These are phyloP conservation scores for Acanthamoeba triangularis DNA, from an alignment of 208 protist species.

Conservation along the genomic window DNA sequence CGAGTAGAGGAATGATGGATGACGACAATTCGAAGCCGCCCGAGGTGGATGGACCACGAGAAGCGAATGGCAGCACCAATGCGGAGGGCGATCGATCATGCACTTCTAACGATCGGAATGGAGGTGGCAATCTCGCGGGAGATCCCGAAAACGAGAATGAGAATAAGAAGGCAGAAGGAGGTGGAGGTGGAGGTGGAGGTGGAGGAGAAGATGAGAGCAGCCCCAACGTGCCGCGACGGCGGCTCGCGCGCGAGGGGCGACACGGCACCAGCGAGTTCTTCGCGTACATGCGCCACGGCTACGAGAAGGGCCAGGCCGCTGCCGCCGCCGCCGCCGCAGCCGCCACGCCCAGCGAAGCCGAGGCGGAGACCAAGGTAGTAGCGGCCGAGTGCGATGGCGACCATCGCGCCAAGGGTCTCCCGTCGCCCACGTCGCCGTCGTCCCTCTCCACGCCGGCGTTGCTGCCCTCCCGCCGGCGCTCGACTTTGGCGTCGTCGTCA, in stretches of 20 bases:
- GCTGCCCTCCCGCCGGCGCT: conserved; percentile 2
- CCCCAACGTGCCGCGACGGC: neutral
- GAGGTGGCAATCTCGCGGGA: too few relatives aligned
- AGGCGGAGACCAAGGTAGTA: neutral
- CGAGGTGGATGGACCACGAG: too few relatives aligned
- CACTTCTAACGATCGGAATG: too few relatives aligned
- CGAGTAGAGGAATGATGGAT: too few relatives aligned
- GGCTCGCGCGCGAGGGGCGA: neutral
- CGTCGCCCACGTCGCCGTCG: neutral
- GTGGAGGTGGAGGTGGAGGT: too few relatives aligned
- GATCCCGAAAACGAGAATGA: too few relatives aligned
- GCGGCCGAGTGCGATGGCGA: neutral
- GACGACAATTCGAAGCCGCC: too few relatives aligned
- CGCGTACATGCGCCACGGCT: conserved; percentile 40
- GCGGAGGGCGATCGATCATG: too few relatives aligned
- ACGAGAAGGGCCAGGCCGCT: neutral
- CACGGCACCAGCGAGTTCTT: conserved; percentile 26
- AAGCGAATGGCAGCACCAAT: too few relatives aligned
- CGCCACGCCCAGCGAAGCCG: neutral
- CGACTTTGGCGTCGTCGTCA: neutral
- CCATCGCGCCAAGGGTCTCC: neutral
- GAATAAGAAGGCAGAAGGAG: too few relatives aligned
- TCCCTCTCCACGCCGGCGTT: neutral
- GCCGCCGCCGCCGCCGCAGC: neutral
- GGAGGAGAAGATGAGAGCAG: neutral